A percentile compares a stretch with the other conserved stretches of the same genome.
These are phyloP conservation scores for Neurospora sp. DNA, from an alignment of 495 filamentous ascomycete species.

Conservation along the genomic window DNA sequence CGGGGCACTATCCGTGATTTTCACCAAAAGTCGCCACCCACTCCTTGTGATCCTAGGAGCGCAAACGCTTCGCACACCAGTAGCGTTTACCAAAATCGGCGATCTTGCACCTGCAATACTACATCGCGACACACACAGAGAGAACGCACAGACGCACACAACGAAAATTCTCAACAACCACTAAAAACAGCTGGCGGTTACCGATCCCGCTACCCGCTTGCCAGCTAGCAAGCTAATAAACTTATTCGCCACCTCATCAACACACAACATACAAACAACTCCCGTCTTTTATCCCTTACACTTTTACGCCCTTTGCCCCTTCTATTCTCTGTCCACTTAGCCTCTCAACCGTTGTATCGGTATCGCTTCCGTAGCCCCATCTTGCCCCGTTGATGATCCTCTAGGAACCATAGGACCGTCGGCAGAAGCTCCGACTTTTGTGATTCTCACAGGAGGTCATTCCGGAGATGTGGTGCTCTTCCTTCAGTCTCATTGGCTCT, in stretches of 20 bases:
- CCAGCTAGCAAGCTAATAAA: not conserved
- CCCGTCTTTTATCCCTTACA: not conserved
- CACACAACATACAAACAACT: not conserved
- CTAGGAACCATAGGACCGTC: not conserved
- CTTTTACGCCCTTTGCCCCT: not conserved
- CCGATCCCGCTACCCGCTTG: not conserved
- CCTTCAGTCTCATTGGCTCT: not conserved
- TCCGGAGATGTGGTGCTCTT: not conserved
- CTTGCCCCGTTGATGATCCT: no score
- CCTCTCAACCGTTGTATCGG: not conserved
- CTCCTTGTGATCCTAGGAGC: not conserved
- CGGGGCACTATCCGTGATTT: not conserved
- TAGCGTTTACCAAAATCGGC: not conserved
- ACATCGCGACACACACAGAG: not conserved
- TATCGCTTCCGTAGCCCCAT: not conserved
- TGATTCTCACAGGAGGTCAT: not conserved
- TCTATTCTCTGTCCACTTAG: not conserved
- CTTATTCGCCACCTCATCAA: not conserved
- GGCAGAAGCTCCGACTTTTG: not conserved
- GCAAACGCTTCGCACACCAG: not conserved
- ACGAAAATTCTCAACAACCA: not conserved
- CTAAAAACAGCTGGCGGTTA: not conserved
- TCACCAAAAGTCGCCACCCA: not conserved
- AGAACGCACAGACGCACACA: not conserved
- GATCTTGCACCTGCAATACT: not conserved